Conservation (phyloP, 495 filamentous ascomycete species). For the Astrocystis sublimbata region DNA sequence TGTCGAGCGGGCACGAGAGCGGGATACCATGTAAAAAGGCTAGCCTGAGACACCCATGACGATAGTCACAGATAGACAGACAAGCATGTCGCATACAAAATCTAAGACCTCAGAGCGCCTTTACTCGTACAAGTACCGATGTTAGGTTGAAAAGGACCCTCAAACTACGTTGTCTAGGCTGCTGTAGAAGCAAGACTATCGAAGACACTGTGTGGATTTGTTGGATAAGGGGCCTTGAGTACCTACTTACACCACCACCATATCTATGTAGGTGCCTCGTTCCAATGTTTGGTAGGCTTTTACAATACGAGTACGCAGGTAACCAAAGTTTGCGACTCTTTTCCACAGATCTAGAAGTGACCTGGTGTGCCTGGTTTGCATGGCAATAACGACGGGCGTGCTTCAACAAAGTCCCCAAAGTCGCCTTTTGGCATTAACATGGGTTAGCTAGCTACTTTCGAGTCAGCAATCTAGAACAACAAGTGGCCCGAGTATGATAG, state of each 20-base stretch:
- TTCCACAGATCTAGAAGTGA: too few species aligned
- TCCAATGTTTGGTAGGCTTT: too few species aligned
- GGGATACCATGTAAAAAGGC: slow-evolving; percentile 8
- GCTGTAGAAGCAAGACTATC: background rate
- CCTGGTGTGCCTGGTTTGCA: background rate
- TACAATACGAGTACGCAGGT: too few species aligned
- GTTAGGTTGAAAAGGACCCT: background rate
- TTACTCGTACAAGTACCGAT: background rate
- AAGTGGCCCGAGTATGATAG: background rate
- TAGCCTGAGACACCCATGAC: slow-evolving; percentile 5
- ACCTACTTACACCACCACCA: too few species aligned
- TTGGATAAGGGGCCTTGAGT: slow-evolving; percentile 7
- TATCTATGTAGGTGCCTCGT: too few species aligned
- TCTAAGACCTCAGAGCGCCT: background rate
- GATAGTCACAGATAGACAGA: background rate
- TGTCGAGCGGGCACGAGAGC: too few species aligned
- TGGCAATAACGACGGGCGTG: background rate
- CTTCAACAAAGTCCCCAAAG: background rate
- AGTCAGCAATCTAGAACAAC: background rate
- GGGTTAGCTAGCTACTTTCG: background rate
- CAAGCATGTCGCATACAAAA: background rate
- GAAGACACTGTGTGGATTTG: slow-evolving; percentile 12
- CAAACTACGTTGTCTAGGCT: background rate
- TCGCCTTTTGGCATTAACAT: background rate
- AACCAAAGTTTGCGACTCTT: too few species aligned